These are phyloP conservation scores for Coniochaeta sp. DNA, from an alignment of 2,329 filamentous ascomycete species.

Conservation along the genomic window DNA sequence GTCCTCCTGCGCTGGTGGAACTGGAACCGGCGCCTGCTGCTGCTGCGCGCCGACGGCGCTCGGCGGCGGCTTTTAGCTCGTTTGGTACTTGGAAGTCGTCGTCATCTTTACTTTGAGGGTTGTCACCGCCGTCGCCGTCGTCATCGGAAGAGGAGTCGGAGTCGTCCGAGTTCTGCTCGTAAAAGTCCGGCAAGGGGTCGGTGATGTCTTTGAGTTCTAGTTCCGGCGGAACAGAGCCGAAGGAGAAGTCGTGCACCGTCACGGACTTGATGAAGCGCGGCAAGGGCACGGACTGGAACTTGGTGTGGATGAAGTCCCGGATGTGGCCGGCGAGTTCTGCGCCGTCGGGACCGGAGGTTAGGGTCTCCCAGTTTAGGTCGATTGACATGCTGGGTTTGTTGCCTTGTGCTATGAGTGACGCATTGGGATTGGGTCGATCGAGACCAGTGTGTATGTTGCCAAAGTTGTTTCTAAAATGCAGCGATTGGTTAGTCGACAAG, in stretches of 20 bases:
- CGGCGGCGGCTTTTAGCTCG: slow-evolving; percentile 21
- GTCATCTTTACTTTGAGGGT: slow-evolving; percentile 27
- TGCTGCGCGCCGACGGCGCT: slow-evolving; percentile 14
- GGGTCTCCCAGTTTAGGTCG: slow-evolving; percentile 91
- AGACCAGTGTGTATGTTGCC: not conserved
- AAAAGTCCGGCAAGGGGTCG: slow-evolving; percentile 92
- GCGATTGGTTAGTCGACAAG: too few relatives aligned
- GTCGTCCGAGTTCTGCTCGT: slow-evolving; percentile 59
- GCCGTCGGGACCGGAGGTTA: slow-evolving; percentile 85
- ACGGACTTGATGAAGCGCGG: slow-evolving; percentile 97
- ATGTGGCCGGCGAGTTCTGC: slow-evolving; percentile 77
- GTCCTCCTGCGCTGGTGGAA: not conserved
- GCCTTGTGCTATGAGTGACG: not conserved
- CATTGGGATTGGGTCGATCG: not conserved
- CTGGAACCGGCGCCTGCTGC: slow-evolving; percentile 5
- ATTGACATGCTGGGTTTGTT: slow-evolving; percentile 70
- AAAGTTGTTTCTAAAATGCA: too few relatives aligned
- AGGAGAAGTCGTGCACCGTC: slow-evolving; percentile 88
- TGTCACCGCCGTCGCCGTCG: slow-evolving; percentile 39
- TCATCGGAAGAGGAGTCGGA: slow-evolving; percentile 37
- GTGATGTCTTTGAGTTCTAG: slow-evolving; percentile 96
- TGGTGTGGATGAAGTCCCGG: slow-evolving; percentile 88
- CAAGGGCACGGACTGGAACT: slow-evolving; percentile 85
- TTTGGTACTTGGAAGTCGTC: slow-evolving; percentile 23
- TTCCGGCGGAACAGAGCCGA: slow-evolving; percentile 74